Conservation (phyloP, 2,329 filamentous ascomycete species). For the Incumbomyces delicatus region DNA sequence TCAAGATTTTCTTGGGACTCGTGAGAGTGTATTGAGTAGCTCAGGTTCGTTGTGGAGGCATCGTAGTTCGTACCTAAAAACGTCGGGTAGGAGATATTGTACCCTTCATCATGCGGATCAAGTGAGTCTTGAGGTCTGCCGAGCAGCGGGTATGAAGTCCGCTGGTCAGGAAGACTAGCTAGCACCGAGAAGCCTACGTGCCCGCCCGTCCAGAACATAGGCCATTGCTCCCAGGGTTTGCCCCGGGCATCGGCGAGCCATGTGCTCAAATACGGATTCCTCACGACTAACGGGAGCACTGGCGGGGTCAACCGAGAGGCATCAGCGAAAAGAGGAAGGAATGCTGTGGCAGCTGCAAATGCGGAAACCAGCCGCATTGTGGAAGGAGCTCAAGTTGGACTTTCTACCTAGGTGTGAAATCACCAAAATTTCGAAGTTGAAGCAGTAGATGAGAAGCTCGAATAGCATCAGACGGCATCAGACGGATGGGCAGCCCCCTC, state of each 20-base stretch:
- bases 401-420: too few species aligned
- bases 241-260: slow-evolving; percentile 61
- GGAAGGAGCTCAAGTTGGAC: not conserved
- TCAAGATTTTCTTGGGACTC: slow-evolving; percentile 32
- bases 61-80: slow-evolving; percentile 57
- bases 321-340: slow-evolving; percentile 8
- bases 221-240: slow-evolving; percentile 73
- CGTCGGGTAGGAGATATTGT: slow-evolving; percentile 47
- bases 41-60: slow-evolving; percentile 60
- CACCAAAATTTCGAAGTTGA: too few species aligned
- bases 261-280: slow-evolving; percentile 63
- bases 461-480: too few species aligned
- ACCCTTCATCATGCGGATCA: slow-evolving; percentile 54
- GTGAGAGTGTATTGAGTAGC: slow-evolving; percentile 41
- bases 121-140: slow-evolving; percentile 58
- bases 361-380: slow-evolving; percentile 21
- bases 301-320: slow-evolving; percentile 38
- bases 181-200: slow-evolving; percentile 56
- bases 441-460: too few species aligned
- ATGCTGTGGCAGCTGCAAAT: slow-evolving; percentile 11
- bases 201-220: slow-evolving; percentile 71
- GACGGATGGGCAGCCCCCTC: too few species aligned
- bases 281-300: slow-evolving; percentile 61
- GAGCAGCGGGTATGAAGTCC: slow-evolving; percentile 53
- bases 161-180: slow-evolving; percentile 51